Evolutionary conservation across 768 basidiomycete genomes (phyloP).

Genomic region (Strobilomyces confusus): DNA sequence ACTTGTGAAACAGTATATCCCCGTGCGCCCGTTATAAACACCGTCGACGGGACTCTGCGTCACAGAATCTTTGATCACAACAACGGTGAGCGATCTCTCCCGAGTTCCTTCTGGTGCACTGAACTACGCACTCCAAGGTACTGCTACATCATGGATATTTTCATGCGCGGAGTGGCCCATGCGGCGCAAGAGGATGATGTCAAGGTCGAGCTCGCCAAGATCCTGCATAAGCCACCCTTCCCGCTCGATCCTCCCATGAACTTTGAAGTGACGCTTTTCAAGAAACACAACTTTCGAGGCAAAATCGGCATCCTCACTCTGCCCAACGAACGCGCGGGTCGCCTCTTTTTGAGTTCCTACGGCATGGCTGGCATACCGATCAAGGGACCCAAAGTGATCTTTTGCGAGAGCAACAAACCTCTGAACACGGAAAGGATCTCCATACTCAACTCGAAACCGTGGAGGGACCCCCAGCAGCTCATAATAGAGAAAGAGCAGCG

Average conservation of each 20-base stretch:
- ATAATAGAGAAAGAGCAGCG: constrained; percentile 22
- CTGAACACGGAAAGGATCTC: constrained; percentile 23
- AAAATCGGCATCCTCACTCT: constrained; percentile 32
- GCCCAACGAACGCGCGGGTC: constrained; percentile 17
- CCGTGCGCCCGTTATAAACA: constrained; percentile 15
- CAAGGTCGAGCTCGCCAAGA: constrained; percentile 30
- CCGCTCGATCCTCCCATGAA: constrained; percentile 25
- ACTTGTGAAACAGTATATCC: background rate
- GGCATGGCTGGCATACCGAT: constrained; percentile 23
- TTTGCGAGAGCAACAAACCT: constrained; percentile 21
- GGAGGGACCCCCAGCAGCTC: constrained; percentile 31
- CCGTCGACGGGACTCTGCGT: background rate
- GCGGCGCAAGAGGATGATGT: constrained; percentile 31
- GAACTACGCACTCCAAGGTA: background rate
- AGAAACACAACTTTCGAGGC: constrained; percentile 16
- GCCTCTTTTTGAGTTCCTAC: constrained; percentile 26
- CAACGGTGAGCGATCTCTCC: constrained; percentile 18
- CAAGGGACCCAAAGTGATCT: constrained; percentile 21
- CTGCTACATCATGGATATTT: constrained; percentile 31
- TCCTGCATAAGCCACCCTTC: constrained; percentile 34
- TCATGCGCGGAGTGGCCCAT: constrained; percentile 29
- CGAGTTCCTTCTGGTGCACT: background rate
- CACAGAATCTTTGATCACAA: constrained; percentile 9
- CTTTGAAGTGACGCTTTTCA: constrained; percentile 33
- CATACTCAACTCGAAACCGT: constrained; percentile 21